Base-by-base conservation (phyloP, 345 rosid species). In the Dipteronia sinensis region DNA sequence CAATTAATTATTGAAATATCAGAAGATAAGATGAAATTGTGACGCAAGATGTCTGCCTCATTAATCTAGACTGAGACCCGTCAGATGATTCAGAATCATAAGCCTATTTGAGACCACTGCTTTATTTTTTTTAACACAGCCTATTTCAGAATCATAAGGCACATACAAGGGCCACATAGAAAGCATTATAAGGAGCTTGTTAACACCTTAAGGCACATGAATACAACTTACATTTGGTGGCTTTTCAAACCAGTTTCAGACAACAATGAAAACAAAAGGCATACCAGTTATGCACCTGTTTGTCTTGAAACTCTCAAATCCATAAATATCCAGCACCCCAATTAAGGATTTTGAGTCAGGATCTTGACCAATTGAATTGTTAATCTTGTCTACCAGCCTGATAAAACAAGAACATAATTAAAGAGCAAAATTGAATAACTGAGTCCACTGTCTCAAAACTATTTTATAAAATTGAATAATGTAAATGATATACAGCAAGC, bases 241-340 rank as follows among this genome's bases (percentile, higher is more conserved):
- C 71, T 76, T 72, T 19, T 17, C 13, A 78, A 83, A 79, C 89
- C 83, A 79, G 72, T 81, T 72, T 85, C 74, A 76, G 51, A 65
- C 85, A 77, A 78, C 73, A 74, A 78, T 62, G 79, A 78, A 78
- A 80, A 85, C 84, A 71, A 88, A 82, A 85, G 86, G 94, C 90
- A 86, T 91, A 88, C 91, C 89, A 71, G 86, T 86, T 79, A 90
- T 89, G 96, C 94, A 96, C 99, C 99, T 96, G 93, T 96, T 96
- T 86, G 97, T 94, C 92, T 96, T 92, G 95, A 96, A 96, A 91
- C 98, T 96, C 90, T 96, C 99, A 82, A 96, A 96, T 79, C 99
- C 99, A 88, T 96, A 96, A 56, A 96, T 96, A 91, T 96, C 99
- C 81, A 96, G 90, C 80, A 96, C 99, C 22, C 98, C 99, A 65